Evolutionary conservation across 306 rosid species (phyloP).

Genomic region (Malus sylvestris): DNA sequence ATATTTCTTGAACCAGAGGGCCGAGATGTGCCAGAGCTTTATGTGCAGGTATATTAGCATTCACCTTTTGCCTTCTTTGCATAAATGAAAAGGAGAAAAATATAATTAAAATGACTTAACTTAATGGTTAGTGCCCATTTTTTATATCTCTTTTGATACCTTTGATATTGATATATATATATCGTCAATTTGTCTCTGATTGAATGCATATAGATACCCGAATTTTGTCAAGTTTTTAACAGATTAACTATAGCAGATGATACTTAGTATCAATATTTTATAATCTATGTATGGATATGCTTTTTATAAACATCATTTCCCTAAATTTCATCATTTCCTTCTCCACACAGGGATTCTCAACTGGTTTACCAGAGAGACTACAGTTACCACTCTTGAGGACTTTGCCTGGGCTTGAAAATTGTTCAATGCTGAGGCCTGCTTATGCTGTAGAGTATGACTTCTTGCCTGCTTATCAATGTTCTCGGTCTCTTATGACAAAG

Average conservation of each 20-base stretch:
- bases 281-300: neutral
- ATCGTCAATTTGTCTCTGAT: neutral
- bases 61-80: neutral
- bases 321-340: constrained; percentile 15
- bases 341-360: constrained; percentile 73
- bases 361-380: constrained; percentile 92
- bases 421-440: constrained; percentile 98
- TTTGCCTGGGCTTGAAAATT: constrained; percentile 95
- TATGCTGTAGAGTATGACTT: constrained; percentile 96
- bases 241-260: neutral
- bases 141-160: neutral
- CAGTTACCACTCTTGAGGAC: constrained; percentile 91
- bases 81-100: neutral
- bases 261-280: neutral
- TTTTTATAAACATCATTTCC: neutral
- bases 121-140: neutral
- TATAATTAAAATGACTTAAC: neutral
- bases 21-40: constrained; percentile 84
- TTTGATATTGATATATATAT: neutral
- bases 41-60: constrained; percentile 69
- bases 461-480: constrained; percentile 90
- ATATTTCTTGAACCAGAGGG: constrained; percentile 99
- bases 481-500: constrained; percentile 93
- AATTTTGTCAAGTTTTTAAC: neutral
- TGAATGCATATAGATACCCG: neutral